A percentile compares a stretch with the other conserved stretches of the same genome.
Conservation (phyloP, 2,329 filamentous ascomycete genomes). For the Leptographium lundbergii region DNA sequence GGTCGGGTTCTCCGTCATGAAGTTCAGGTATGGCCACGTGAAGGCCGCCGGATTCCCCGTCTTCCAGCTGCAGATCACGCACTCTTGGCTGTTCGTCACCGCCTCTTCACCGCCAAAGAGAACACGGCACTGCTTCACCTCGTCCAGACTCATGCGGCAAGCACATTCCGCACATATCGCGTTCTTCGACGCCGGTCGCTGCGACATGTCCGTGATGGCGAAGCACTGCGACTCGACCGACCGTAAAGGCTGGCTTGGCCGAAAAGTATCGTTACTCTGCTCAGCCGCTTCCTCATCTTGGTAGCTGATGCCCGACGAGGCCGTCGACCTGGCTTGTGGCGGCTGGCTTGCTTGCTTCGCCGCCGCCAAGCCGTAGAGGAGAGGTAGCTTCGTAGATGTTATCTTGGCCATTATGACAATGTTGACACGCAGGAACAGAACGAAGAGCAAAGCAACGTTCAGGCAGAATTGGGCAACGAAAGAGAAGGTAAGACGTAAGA, state of each 20-base stretch:
- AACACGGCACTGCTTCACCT: conserved; percentile 5
- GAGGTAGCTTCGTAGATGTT: not conserved
- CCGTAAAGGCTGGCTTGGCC: not conserved
- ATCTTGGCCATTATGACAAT: not conserved
- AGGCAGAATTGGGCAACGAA: not conserved
- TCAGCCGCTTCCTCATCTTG: not conserved
- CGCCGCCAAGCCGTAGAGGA: not conserved
- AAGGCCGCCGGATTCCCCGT: conserved; percentile 48
- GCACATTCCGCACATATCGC: conserved; percentile 27
- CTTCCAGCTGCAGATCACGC: conserved; percentile 24
- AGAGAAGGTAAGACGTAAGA: not conserved
- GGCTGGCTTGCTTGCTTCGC: not conserved
- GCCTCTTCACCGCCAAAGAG: conserved; percentile 1
- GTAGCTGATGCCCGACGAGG: not conserved
- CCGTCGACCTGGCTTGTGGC: not conserved
- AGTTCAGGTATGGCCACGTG: conserved; percentile 74
- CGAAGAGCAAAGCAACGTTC: not conserved
- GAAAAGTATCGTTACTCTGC: not conserved
- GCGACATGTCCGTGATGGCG: conserved; percentile 29
- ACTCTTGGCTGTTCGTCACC: conserved; percentile 9
- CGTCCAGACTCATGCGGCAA: conserved; percentile 17
- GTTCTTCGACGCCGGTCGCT: conserved; percentile 20
- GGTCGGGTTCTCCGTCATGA: conserved; percentile 81
- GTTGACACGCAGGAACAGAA: not conserved
- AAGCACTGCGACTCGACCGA: conserved; percentile 24